phyloP scores from a whole-genome alignment of 2,329 filamentous ascomycete species.

The Aaosphaeria arxii region DNA sequence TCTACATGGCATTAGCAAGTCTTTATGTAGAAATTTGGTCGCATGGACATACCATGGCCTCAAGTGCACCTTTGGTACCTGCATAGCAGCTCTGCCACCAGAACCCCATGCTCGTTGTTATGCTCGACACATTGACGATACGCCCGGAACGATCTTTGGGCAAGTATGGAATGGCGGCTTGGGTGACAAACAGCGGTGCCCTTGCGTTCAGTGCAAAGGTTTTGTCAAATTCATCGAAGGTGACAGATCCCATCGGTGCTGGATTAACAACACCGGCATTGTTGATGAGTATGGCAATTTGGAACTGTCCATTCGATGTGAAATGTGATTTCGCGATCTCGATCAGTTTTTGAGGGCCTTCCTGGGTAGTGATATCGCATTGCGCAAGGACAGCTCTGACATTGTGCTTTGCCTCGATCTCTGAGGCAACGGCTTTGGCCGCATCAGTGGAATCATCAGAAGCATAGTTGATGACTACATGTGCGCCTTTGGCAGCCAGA shows the following conservation, averaged over 20 bases:
- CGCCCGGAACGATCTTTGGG: constrained; percentile 62
- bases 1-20: constrained; percentile 30
- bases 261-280: neutral
- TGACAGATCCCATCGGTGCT: neutral
- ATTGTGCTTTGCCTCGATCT: neutral
- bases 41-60: constrained; percentile 46
- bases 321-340: neutral
- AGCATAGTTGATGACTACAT: neutral
- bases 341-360: neutral
- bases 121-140: constrained; percentile 58
- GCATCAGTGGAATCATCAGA: neutral
- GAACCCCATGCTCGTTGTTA: constrained; percentile 54
- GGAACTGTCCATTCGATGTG: neutral
- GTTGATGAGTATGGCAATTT: neutral
- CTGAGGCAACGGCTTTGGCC: neutral
- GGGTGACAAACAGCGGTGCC: constrained; percentile 62
- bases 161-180: constrained; percentile 66
- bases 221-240: neutral
- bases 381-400: neutral
- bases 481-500: neutral
- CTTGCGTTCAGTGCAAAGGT: neutral
- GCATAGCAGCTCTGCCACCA: constrained; percentile 57
- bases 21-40: too few relatives aligned
- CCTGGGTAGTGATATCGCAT: neutral
- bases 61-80: constrained; percentile 61